A percentile compares a stretch with the other conserved stretches of the same genome.
phyloP scores from a whole-genome alignment of 805 yeast species.

The Cyberlindnera americana region DNA sequence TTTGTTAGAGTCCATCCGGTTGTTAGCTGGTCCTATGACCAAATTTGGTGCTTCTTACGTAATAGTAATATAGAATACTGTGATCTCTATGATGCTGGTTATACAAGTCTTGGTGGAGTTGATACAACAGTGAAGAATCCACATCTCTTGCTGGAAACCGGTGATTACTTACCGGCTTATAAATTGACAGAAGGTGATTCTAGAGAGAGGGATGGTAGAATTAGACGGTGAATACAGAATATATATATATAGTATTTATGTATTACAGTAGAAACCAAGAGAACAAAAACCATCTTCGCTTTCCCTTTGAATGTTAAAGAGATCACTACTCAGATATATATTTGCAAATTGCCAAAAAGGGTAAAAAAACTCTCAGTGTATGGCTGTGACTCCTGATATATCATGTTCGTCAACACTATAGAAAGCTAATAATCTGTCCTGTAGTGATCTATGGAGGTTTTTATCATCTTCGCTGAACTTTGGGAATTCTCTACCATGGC shows the following conservation, averaged over 20 bases:
- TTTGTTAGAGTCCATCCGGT: constrained; percentile 86
- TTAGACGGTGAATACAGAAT: too few relatives aligned
- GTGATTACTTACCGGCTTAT: constrained; percentile 49
- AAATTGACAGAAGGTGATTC: constrained; percentile 54
- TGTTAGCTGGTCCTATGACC: constrained; percentile 78
- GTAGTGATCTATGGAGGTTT: constrained; percentile 20
- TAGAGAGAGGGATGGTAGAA: constrained; percentile 49
- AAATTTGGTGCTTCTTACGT: constrained; percentile 81
- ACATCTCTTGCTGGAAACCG: constrained; percentile 33
- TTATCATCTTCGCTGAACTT: constrained; percentile 26
- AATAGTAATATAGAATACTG: constrained; percentile 61
- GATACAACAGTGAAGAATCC: constrained; percentile 74
- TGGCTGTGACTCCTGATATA: constrained; percentile 2
- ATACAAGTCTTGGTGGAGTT: constrained; percentile 85
- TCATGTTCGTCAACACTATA: constrained; percentile 15
- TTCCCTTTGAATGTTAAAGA: too few relatives aligned
- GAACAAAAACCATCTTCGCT: too few relatives aligned
- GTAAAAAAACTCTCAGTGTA: too few relatives aligned
- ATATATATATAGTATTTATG: background rate
- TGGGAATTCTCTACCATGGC: constrained; percentile 26
- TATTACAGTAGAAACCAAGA: too few relatives aligned
- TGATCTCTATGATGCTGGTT: constrained; percentile 73
- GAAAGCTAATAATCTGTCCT: constrained; percentile 17
- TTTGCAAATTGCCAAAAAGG: too few relatives aligned
- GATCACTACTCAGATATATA: too few relatives aligned